These are phyloP conservation scores for Halenospora varia DNA, from an alignment of 495 filamentous ascomycete species.

Conservation along the genomic window DNA sequence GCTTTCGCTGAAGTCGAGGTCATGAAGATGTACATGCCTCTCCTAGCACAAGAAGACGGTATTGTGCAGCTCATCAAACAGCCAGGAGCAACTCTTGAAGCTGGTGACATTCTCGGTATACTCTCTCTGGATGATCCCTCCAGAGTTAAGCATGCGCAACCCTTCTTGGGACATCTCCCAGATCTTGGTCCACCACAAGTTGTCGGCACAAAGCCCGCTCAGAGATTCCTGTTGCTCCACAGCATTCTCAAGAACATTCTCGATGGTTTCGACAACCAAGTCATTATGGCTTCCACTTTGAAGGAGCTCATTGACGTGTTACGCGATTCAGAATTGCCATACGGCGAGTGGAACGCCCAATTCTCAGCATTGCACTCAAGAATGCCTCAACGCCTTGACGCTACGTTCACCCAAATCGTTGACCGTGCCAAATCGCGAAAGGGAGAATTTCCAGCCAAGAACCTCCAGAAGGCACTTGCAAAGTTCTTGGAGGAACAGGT, in stretches of 20 bases:
- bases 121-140: conserved; percentile 93
- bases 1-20: conserved; percentile 97
- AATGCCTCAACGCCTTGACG: conserved; percentile 91
- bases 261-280: conserved; percentile 92
- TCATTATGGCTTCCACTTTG: conserved; percentile 86
- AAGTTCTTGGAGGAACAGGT: conserved; percentile 91
- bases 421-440: conserved; percentile 74
- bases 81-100: conserved; percentile 94
- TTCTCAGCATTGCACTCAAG: conserved; percentile 91
- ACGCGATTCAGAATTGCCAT: conserved; percentile 84
- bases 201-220: conserved; percentile 86
- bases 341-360: conserved; percentile 93
- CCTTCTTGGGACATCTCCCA: conserved; percentile 91
- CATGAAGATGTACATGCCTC: conserved; percentile 99
- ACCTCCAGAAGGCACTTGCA: conserved; percentile 73
- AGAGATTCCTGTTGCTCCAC: conserved; percentile 74
- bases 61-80: conserved; percentile 99
- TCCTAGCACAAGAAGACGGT: conserved; percentile 95
- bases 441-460: conserved; percentile 89
- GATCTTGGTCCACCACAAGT: conserved; percentile 82
- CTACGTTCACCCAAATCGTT: conserved; percentile 73
- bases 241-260: conserved; percentile 85
- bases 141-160: conserved; percentile 93
- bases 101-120: conserved; percentile 98
- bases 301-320: conserved; percentile 89